Evolutionary conservation across 441 rosid genomes (phyloP).

Genomic region (Gossypium laxum): DNA sequence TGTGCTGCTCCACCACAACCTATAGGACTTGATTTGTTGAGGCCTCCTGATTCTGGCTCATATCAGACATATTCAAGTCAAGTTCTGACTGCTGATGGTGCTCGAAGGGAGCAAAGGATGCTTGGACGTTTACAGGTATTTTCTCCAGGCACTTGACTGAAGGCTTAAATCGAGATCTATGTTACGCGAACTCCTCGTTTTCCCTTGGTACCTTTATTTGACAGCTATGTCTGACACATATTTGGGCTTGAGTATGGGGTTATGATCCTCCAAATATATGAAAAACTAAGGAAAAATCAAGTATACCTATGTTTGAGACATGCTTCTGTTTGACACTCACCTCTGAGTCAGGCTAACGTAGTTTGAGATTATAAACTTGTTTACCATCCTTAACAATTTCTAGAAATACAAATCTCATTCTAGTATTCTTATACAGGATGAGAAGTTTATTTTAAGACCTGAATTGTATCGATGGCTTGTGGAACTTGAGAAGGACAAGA

Average conservation of each 20-base stretch:
- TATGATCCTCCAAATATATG: background rate
- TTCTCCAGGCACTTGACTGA: constrained; percentile 4
- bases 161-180: constrained; percentile 4
- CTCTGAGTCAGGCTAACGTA: background rate
- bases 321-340: background rate
- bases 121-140: constrained; percentile 65
- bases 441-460: constrained; percentile 65
- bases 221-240: background rate
- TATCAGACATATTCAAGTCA: constrained; percentile 32
- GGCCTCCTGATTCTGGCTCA: constrained; percentile 31
- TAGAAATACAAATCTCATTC: background rate
- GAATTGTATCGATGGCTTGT: constrained; percentile 80
- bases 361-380: constrained; percentile 1
- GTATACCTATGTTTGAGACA: background rate
- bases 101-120: constrained; percentile 78
- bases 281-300: background rate
- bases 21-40: constrained; percentile 21
- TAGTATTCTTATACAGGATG: constrained; percentile 47
- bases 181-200: background rate
- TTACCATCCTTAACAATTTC: constrained; percentile 6
- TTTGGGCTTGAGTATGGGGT: background rate
- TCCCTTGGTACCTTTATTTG: background rate
- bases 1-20: constrained; percentile 31
- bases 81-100: constrained; percentile 51
- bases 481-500: constrained; percentile 69